phyloP scores from a whole-genome alignment of 2,329 filamentous ascomycete species.

The Beauveria varroae region DNA sequence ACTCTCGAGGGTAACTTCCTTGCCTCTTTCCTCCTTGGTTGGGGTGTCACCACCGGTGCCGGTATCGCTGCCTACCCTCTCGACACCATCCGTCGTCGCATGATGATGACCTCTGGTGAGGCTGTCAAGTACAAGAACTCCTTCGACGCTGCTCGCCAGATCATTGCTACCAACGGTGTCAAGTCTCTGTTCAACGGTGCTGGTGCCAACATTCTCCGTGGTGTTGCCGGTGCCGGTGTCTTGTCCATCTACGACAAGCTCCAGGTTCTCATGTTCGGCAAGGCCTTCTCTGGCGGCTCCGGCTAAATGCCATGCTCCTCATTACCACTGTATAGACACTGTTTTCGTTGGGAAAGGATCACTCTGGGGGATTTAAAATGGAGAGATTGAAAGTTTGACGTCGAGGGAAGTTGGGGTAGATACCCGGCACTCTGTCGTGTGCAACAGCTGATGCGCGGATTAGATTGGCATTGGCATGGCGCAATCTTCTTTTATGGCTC shows the following conservation, averaged over 20 bases:
- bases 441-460: conserved; percentile 36
- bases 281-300: conserved; percentile 81
- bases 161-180: conserved; percentile 94
- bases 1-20: conserved; percentile 96
- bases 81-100: conserved; percentile 99
- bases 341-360: conserved; percentile 20
- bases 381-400: conserved; percentile 39
- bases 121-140: conserved; percentile 99
- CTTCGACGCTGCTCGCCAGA: conserved; percentile 91
- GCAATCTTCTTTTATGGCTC: conserved; percentile 36
- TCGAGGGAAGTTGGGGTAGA: conserved; percentile 35
- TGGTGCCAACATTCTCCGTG: conserved; percentile 99
- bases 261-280: conserved; percentile 98
- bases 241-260: conserved; percentile 99
- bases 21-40: conserved; percentile 97
- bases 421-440: conserved; percentile 29
- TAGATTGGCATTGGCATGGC: conserved; percentile 44
- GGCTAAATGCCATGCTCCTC: conserved; percentile 34
- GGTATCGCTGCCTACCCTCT: conserved; percentile 99
- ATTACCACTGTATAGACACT: conserved; percentile 36
- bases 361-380: conserved; percentile 26
- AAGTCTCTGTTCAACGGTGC: conserved; percentile 99
- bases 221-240: conserved; percentile 99
- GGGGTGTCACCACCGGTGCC: conserved; percentile 98
- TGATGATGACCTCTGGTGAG: conserved; percentile 99